Conservation (phyloP, 805 yeast species). For the Wickerhamomyces chambardii region DNA sequence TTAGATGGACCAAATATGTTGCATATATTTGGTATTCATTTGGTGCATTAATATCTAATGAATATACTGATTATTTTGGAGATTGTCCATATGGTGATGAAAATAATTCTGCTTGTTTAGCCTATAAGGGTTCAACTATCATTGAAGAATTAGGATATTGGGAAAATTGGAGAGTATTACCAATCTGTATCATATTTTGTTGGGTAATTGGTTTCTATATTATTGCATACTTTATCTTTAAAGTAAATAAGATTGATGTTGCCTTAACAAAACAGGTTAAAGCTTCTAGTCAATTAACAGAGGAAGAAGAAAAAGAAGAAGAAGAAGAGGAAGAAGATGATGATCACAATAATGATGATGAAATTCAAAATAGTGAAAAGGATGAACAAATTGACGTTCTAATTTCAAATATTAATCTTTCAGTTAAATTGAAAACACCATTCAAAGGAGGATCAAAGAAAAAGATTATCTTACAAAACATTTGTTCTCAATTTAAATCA, state of each 20-base stretch:
- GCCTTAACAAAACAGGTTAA: conserved; percentile 14
- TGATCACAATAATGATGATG: background rate
- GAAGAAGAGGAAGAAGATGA: background rate
- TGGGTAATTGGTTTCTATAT: conserved; percentile 49
- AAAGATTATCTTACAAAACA: conserved; percentile 7
- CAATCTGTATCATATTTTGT: conserved; percentile 49
- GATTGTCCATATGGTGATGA: conserved; percentile 37
- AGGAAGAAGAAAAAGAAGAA: conserved; percentile 2
- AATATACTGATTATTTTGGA: conserved; percentile 54
- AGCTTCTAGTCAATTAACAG: background rate
- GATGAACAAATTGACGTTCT: conserved; percentile 8
- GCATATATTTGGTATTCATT: conserved; percentile 75
- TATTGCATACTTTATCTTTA: conserved; percentile 37
- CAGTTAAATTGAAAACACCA: background rate
- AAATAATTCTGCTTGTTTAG: conserved; percentile 27
- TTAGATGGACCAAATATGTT: conserved; percentile 73
- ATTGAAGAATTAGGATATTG: conserved; percentile 52
- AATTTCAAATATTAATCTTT: background rate
- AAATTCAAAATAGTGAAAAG: background rate
- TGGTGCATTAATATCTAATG: conserved; percentile 58
- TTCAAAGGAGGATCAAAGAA: conserved; percentile 1
- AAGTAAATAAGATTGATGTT: conserved; percentile 27
- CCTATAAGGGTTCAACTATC: conserved; percentile 46
- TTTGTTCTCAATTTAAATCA: conserved; percentile 15
- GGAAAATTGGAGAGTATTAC: conserved; percentile 54